Base-by-base conservation (phyloP, 2,329 filamentous ascomycete species). In the Sclerotinia glacialis region DNA sequence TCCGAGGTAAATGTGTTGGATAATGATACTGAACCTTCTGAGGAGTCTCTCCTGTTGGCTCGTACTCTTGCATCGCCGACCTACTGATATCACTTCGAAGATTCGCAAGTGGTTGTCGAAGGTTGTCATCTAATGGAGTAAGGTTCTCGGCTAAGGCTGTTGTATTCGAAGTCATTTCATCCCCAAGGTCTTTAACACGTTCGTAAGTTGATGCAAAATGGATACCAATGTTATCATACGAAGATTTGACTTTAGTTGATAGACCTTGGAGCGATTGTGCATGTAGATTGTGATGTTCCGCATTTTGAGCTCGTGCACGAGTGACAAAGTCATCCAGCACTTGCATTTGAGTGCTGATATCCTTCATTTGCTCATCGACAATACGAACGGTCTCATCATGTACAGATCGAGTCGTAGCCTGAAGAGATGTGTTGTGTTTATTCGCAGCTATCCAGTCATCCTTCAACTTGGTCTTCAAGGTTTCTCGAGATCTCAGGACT, bases 261-360 rank as follows among this genome's bases (percentile, higher is more conserved):
- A 97, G 82, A 12, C 79, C 79, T 44, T 84, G 79, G n/a, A 97
- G 80, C 1, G 88, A 90, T n/a, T 82, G 77, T 1, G 83, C 78
- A 70, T 96, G 91, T 34, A 85, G 83, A 34, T 87, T 83, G 76
- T 95, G 89, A 75, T 96, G 92, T 23, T 83, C 82, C 40, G 89
- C 86, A 76, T 97, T 98, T 74, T 96, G 90, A 1, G 85, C 86
- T 68, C 89, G 87, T 60, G 96, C 93, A 42, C 91, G 88, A 42
- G 89, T 85, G 49, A 98, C 92, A 73, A 97, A 97, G 71, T 94
- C 91, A 74, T 98, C 94, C 9, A 99, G 84, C 1, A 92, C 91
- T 66, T 88, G 86, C 85, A 99, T 93, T 78, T 98, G 92, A n/a
- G 83, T 85, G 68, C 91, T 89, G 75, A 99, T 89, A 71, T 96